These are phyloP conservation scores for Lentinula guzmanii DNA, from an alignment of 768 basidiomycete genomes.

Conservation along the genomic window DNA sequence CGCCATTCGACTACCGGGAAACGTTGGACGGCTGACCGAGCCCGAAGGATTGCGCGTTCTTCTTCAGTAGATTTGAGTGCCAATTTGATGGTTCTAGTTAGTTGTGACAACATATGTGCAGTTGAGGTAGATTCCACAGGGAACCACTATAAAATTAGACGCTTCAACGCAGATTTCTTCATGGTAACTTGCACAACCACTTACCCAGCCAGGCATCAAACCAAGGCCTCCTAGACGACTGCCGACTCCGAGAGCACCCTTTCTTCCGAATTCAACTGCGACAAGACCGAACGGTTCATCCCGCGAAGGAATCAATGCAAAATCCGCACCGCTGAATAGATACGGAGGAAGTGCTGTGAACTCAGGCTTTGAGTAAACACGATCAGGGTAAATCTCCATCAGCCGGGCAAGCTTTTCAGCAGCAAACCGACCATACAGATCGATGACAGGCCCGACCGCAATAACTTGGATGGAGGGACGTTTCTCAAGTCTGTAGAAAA, in stretches of 20 bases:
- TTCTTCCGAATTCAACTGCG: constrained; percentile 93
- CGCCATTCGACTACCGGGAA: constrained; percentile 99
- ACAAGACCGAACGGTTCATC: constrained; percentile 96
- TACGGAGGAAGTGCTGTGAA: constrained; percentile 93
- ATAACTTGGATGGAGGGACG: constrained; percentile 82
- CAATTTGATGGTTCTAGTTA: constrained; percentile 93
- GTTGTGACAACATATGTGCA: constrained; percentile 90
- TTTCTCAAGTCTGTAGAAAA: constrained; percentile 64
- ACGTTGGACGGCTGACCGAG: constrained; percentile 92
- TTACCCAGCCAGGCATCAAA: constrained; percentile 96
- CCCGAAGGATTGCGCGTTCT: constrained; percentile 89
- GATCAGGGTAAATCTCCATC: constrained; percentile 94
- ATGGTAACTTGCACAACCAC: constrained; percentile 20
- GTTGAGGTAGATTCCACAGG: constrained; percentile 93
- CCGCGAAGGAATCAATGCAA: constrained; percentile 91
- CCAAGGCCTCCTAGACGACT: constrained; percentile 92
- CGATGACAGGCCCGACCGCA: constrained; percentile 90
- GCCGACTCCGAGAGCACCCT: constrained; percentile 94
- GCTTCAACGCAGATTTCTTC: background rate
- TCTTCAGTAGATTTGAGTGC: constrained; percentile 88
- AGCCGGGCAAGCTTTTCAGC: constrained; percentile 90
- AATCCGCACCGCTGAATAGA: constrained; percentile 92
- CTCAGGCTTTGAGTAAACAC: constrained; percentile 92
- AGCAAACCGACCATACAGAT: constrained; percentile 91
- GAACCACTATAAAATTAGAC: constrained; percentile 67